Percentiles rank a stretch among this genome's conserved stretches.
These are phyloP conservation scores for Boletus edulis DNA, from an alignment of 768 basidiomycete genomes.

Conservation along the genomic window DNA sequence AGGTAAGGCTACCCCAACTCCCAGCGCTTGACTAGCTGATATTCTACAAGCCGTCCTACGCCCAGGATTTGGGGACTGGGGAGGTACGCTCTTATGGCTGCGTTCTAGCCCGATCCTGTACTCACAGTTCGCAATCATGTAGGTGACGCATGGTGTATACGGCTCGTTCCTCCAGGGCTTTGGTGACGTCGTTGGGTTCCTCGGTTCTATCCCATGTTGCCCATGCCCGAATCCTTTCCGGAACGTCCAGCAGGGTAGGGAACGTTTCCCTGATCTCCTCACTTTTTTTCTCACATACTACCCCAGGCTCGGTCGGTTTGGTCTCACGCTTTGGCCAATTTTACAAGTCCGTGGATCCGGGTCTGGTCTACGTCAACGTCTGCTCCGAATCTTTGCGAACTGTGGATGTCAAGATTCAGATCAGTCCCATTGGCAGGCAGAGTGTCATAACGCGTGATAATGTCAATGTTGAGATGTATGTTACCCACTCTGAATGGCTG, in stretches of 20 bases:
- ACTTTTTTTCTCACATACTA: constrained; percentile 18
- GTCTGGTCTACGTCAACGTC: constrained; percentile 89
- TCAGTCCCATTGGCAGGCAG: constrained; percentile 83
- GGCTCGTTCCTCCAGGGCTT: constrained; percentile 76
- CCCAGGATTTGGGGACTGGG: constrained; percentile 78
- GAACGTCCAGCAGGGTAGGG: constrained; percentile 76
- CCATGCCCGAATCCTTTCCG: constrained; percentile 84
- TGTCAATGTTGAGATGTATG: constrained; percentile 90
- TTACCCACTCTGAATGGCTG: constrained; percentile 7
- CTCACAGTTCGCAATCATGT: background rate
- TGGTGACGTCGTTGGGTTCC: constrained; percentile 63
- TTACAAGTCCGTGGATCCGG: constrained; percentile 94
- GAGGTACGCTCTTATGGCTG: constrained; percentile 38
- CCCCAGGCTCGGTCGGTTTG: constrained; percentile 75
- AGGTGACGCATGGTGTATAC: constrained; percentile 84
- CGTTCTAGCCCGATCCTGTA: background rate
- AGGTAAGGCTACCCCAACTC: constrained; percentile 44
- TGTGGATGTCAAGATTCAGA: constrained; percentile 96
- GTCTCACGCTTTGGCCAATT: constrained; percentile 94
- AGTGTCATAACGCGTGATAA: constrained; percentile 95
- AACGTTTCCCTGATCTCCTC: background rate
- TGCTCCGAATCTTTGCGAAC: constrained; percentile 85
- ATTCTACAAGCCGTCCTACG: constrained; percentile 74
- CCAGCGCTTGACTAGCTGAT: constrained; percentile 2
- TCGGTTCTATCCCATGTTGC: constrained; percentile 81